These are phyloP conservation scores for Teratosphaeria destructans DNA, from an alignment of 2,329 filamentous ascomycete genomes.

Conservation along the genomic window DNA sequence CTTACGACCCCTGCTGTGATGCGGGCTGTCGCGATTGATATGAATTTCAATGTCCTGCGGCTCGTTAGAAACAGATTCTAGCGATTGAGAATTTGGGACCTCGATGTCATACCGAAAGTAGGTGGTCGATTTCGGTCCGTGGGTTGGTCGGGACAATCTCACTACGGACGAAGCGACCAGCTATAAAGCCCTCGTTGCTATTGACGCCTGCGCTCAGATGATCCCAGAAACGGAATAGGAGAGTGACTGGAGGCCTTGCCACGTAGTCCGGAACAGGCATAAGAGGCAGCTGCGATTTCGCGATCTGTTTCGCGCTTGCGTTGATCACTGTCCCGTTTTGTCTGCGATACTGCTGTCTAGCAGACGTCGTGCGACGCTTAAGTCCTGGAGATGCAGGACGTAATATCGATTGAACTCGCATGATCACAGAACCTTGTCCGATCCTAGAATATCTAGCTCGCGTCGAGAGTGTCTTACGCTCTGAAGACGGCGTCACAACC, in stretches of 20 bases:
- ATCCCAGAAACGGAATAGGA: background rate
- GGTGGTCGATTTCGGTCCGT: background rate
- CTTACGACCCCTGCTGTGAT: background rate
- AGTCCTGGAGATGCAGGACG: background rate
- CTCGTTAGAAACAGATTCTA: background rate
- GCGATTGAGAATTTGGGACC: background rate
- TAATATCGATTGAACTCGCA: background rate
- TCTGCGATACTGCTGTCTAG: background rate
- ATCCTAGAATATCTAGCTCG: too few species aligned
- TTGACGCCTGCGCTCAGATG: background rate
- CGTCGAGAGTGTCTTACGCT: background rate
- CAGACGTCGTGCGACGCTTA: background rate
- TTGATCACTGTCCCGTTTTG: background rate
- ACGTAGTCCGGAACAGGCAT: background rate
- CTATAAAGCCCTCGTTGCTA: background rate
- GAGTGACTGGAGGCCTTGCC: background rate
- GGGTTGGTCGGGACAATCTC: background rate
- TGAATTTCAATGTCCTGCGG: background rate
- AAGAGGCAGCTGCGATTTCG: background rate
- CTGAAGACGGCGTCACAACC: background rate
- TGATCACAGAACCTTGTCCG: background rate
- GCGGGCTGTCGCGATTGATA: background rate
- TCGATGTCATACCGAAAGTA: background rate
- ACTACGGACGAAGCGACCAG: background rate
- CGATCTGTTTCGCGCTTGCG: background rate